Evolutionary conservation across 495 filamentous ascomycete genomes (phyloP).

Genomic region (Antarctomyces pellizariae): DNA sequence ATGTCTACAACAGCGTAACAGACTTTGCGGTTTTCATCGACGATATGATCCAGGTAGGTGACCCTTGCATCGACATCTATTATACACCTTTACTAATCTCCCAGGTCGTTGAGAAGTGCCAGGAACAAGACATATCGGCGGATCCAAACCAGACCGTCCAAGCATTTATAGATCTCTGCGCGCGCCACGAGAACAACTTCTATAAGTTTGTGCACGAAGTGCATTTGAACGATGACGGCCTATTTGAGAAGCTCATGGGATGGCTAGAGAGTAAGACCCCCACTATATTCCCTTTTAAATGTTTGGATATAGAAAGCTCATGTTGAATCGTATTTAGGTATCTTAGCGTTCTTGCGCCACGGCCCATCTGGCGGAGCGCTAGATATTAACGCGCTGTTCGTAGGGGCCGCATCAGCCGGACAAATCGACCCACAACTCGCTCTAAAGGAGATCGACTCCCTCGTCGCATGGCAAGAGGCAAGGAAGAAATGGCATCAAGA

Average conservation of each 20-base stretch:
- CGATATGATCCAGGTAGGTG: constrained; percentile 48
- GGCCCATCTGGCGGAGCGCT: constrained; percentile 58
- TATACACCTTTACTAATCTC: constrained; percentile 9
- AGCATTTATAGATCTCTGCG: constrained; percentile 90
- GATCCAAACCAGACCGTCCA: constrained; percentile 99
- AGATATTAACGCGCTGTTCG: constrained; percentile 84
- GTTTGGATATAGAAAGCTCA: too few relatives aligned
- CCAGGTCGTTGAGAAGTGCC: constrained; percentile 61
- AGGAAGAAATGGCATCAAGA: constrained; percentile 93
- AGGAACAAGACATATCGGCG: constrained; percentile 73
- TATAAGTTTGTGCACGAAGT: constrained; percentile 99
- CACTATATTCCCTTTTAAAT: too few relatives aligned
- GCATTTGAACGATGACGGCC: constrained; percentile 88
- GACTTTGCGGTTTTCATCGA: constrained; percentile 87
- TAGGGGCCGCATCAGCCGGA: constrained; percentile 43
- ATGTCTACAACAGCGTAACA: constrained; percentile 89
- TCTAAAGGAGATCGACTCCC: constrained; percentile 55
- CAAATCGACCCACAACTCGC: constrained; percentile 45
- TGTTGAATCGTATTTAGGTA: too few relatives aligned
- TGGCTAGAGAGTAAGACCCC: too few relatives aligned
- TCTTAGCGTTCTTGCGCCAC: constrained; percentile 74
- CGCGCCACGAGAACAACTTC: constrained; percentile 84
- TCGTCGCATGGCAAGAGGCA: constrained; percentile 85
- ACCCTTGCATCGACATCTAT: background rate
- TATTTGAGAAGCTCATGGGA: constrained; percentile 86